phyloP scores from a whole-genome alignment of 2,329 filamentous ascomycete genomes.

The Fusarium buxicola region DNA sequence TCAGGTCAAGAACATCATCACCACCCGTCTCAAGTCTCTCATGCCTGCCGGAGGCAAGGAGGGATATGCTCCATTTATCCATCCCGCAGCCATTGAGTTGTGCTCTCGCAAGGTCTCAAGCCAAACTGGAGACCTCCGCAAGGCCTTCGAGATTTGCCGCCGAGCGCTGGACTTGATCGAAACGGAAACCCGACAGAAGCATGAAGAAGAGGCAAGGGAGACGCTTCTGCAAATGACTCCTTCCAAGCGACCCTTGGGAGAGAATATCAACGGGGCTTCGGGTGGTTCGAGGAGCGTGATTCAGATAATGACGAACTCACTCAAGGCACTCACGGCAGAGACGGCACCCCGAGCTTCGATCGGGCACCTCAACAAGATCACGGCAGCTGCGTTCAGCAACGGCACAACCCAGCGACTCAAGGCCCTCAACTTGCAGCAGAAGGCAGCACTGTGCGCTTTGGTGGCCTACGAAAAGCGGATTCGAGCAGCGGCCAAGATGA shows the following conservation, averaged over 20 bases:
- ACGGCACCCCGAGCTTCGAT: conserved; percentile 91
- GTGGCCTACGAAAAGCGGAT: conserved; percentile 86
- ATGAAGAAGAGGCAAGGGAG: conserved; percentile 72
- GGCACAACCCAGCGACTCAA: conserved; percentile 86
- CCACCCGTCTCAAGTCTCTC: conserved; percentile 81
- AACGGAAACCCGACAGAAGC: conserved; percentile 80
- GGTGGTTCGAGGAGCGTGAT: conserved; percentile 57
- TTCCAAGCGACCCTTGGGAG: conserved; percentile 80
- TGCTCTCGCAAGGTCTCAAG: conserved; percentile 95
- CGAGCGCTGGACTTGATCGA: conserved; percentile 91
- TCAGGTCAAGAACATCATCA: conserved; percentile 91
- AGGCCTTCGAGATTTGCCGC: conserved; percentile 94
- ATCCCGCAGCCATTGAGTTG: conserved; percentile 92
- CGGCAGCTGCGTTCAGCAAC: conserved; percentile 89
- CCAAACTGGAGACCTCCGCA: conserved; percentile 93
- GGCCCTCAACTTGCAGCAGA: conserved; percentile 93
- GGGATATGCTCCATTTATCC: conserved; percentile 85
- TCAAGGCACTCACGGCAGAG: conserved; percentile 74
- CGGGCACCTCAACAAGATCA: conserved; percentile 90
- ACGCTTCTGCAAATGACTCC: conserved; percentile 71
- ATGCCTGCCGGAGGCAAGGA: conserved; percentile 66
- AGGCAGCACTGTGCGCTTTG: conserved; percentile 90
- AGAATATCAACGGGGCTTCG: conserved; percentile 77
- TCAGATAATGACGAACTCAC: conserved; percentile 63
- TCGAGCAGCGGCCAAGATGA: conserved; percentile 60